Conservation (phyloP, 1,284 basidiomycete genomes). For the Entoloma clypeatum region DNA sequence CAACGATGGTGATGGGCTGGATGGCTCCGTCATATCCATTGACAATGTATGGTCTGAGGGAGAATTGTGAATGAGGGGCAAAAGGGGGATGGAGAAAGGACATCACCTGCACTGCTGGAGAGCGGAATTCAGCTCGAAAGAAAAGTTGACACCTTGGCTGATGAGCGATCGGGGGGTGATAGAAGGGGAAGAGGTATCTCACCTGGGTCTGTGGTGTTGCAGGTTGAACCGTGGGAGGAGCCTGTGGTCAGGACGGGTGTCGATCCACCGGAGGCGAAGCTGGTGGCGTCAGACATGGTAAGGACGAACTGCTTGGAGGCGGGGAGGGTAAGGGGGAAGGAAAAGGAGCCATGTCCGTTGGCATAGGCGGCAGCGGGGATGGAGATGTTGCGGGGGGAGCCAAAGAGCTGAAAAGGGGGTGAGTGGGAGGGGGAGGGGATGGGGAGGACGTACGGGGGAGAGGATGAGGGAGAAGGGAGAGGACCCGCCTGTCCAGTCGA, state of each 20-base stretch:
- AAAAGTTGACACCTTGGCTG: constrained; percentile 38
- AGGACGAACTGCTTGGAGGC: constrained; percentile 44
- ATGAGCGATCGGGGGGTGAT: constrained; percentile 2
- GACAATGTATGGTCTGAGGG: constrained; percentile 50
- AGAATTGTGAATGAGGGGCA: constrained; percentile 4
- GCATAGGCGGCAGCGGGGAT: constrained; percentile 54
- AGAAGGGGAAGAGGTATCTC: constrained; percentile 14
- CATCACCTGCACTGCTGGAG: constrained; percentile 63
- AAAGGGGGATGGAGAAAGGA: constrained; percentile 3
- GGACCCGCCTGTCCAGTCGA: constrained; percentile 61
- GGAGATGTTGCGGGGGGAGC: constrained; percentile 48
- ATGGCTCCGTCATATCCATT: constrained; percentile 44
- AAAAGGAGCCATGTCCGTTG: constrained; percentile 53
- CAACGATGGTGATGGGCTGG: constrained; percentile 59
- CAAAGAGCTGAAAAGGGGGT: constrained; percentile 40
- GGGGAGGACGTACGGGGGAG: constrained; percentile 48
- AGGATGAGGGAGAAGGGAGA: constrained; percentile 55
- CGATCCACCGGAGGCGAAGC: constrained; percentile 62
- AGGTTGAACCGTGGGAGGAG: constrained; percentile 43
- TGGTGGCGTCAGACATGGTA: constrained; percentile 69
- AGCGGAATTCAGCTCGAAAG: constrained; percentile 47
- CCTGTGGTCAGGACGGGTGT: constrained; percentile 51
- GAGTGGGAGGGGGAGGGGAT: constrained; percentile 8
- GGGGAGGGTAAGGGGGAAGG: constrained; percentile 42
- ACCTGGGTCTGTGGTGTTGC: constrained; percentile 49